Evolutionary conservation across 2,329 filamentous ascomycete species (phyloP).

Genomic region (Xylariales sp.): DNA sequence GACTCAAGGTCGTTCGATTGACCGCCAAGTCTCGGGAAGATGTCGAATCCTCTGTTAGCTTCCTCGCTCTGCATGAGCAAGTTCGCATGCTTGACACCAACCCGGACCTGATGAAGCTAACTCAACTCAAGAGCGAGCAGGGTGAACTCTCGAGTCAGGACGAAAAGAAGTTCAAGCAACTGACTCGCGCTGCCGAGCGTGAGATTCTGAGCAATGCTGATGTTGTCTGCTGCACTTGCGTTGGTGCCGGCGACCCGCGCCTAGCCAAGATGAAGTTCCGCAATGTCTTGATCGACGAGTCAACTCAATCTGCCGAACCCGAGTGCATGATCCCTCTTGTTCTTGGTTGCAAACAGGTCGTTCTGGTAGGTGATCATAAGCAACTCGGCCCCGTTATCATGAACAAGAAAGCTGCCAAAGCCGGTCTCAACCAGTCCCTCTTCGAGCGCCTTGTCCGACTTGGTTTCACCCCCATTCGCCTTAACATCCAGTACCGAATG

Average conservation of each 20-base stretch:
- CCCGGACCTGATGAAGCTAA: slow-evolving; percentile 84
- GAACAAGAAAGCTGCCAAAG: slow-evolving; percentile 99
- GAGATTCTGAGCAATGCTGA: slow-evolving; percentile 94
- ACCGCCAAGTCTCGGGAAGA: slow-evolving; percentile 99
- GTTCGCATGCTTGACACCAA: slow-evolving; percentile 97
- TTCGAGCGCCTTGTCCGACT: slow-evolving; percentile 95
- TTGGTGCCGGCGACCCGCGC: slow-evolving; percentile 92
- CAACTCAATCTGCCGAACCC: slow-evolving; percentile 94
- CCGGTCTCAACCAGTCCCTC: slow-evolving; percentile 94
- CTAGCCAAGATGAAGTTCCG: slow-evolving; percentile 97
- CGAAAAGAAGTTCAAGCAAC: slow-evolving; percentile 96
- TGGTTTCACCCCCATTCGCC: slow-evolving; percentile 82
- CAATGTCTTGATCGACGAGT: slow-evolving; percentile 96
- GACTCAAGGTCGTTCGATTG: slow-evolving; percentile 91
- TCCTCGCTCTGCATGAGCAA: slow-evolving; percentile 92
- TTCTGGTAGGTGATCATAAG: slow-evolving; percentile 97
- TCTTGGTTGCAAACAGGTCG: slow-evolving; percentile 95
- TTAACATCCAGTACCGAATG: slow-evolving; percentile 99
- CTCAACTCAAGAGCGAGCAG: slow-evolving; percentile 85
- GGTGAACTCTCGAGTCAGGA: slow-evolving; percentile 92
- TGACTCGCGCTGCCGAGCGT: slow-evolving; percentile 88
- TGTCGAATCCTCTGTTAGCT: slow-evolving; percentile 96
- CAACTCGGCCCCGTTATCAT: slow-evolving; percentile 98
- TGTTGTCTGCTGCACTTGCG: slow-evolving; percentile 97
- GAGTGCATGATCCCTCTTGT: slow-evolving; percentile 99